A percentile compares a stretch with the other conserved stretches of the same genome.
Evolutionary conservation across 2,329 filamentous ascomycete species (phyloP).

Genomic region (Ceratocystiopsis minuta): DNA sequence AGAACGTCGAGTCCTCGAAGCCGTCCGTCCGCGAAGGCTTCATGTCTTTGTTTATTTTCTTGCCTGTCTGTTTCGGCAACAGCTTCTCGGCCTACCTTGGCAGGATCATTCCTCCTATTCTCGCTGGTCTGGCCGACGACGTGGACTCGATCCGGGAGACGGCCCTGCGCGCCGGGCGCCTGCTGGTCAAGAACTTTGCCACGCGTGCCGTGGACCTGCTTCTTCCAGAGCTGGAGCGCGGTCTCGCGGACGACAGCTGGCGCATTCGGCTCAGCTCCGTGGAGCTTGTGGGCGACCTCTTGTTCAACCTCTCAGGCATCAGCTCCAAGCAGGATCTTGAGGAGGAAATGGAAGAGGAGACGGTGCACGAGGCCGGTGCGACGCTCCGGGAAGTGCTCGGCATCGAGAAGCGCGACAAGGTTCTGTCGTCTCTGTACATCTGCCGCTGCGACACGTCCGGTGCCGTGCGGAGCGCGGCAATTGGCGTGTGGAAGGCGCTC

Average conservation of each 20-base stretch:
- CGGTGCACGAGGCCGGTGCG: slow-evolving; percentile 67
- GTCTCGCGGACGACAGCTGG: slow-evolving; percentile 92
- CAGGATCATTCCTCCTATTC: slow-evolving; percentile 87
- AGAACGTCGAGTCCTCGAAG: slow-evolving; percentile 87
- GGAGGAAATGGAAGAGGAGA: slow-evolving; percentile 60
- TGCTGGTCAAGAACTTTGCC: slow-evolving; percentile 97
- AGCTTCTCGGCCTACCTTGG: slow-evolving; percentile 92
- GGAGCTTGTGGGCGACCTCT: slow-evolving; percentile 84
- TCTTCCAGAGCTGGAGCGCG: slow-evolving; percentile 84
- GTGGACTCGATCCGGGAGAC: slow-evolving; percentile 93
- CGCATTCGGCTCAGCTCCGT: slow-evolving; percentile 96
- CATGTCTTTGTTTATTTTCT: slow-evolving; percentile 98
- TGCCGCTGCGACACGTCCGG: slow-evolving; percentile 93
- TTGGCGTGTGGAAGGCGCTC: slow-evolving; percentile 91
- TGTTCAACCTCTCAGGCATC: slow-evolving; percentile 96
- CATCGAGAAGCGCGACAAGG: slow-evolving; percentile 91
- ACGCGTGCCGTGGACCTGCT: slow-evolving; percentile 86
- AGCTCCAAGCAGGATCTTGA: slow-evolving; percentile 47
- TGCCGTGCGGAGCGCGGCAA: slow-evolving; percentile 73
- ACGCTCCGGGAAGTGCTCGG: slow-evolving; percentile 90
- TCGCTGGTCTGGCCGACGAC: slow-evolving; percentile 87
- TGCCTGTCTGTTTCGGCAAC: slow-evolving; percentile 97
- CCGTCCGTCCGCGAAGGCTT: slow-evolving; percentile 87
- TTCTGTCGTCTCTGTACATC: slow-evolving; percentile 91
- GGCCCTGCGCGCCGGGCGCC: slow-evolving; percentile 78